A percentile compares a stretch with the other conserved stretches of the same genome.
phyloP scores from a whole-genome alignment of 192 early-diverging fungal species.

The Backusella sp. region DNA sequence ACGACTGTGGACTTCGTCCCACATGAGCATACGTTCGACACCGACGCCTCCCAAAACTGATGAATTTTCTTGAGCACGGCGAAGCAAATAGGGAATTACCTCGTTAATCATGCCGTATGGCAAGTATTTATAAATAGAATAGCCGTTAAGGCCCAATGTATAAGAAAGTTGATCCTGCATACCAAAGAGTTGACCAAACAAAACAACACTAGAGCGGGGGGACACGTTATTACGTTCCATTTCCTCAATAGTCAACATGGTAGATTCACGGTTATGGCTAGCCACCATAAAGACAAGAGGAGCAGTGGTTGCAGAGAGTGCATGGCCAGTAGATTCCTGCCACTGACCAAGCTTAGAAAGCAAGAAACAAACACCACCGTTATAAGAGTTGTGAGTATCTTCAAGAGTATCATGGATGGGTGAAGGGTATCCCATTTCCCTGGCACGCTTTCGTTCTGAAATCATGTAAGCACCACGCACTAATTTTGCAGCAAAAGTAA shows the following conservation, averaged over 20 bases:
- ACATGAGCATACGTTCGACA: constrained; percentile 56
- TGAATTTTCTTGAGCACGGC: constrained; percentile 94
- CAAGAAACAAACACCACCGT: constrained; percentile 72
- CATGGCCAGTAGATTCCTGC: constrained; percentile 24
- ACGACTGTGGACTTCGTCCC: constrained; percentile 57
- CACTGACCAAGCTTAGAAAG: constrained; percentile 57
- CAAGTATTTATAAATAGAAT: constrained; percentile 89
- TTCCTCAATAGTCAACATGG: constrained; percentile 56
- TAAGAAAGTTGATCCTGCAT: constrained; percentile 93
- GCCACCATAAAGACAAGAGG: constrained; percentile 83
- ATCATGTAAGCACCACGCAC: constrained; percentile 53
- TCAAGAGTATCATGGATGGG: constrained; percentile 81
- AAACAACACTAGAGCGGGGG: constrained; percentile 59
- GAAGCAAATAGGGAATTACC: constrained; percentile 90
- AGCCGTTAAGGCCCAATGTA: constrained; percentile 72
- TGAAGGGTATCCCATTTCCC: constrained; percentile 61
- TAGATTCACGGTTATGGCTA: constrained; percentile 85
- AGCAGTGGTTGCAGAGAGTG: constrained; percentile 20
- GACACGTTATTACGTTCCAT: constrained; percentile 62
- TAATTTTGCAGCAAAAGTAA: constrained; percentile 83
- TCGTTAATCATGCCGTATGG: constrained; percentile 91
- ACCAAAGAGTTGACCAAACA: constrained; percentile 92
- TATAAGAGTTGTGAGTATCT: constrained; percentile 83
- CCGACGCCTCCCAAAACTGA: constrained; percentile 67
- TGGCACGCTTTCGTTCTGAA: constrained; percentile 63